Conservation (phyloP, 169 alveolate genomes). For the Neospora caninum region DNA sequence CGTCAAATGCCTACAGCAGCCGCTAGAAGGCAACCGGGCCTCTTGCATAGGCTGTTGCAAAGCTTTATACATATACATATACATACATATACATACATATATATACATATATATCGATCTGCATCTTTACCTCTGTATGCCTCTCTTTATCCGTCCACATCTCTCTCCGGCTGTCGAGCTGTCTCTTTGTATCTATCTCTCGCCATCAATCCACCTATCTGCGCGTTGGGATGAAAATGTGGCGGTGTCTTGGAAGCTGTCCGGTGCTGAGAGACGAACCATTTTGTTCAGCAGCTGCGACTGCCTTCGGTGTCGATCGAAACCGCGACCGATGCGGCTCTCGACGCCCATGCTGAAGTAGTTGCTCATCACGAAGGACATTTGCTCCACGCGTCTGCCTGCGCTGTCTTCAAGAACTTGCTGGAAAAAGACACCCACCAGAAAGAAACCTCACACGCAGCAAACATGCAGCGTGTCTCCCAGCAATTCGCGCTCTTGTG, state of each 20-base stretch:
- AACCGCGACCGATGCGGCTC: slow-evolving; percentile 90
- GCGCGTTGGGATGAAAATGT: no score
- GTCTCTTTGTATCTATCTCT: no score
- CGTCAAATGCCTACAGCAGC: no score
- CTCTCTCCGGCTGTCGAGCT: no score
- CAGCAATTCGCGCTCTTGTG: no score
- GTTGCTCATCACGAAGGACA: slow-evolving; percentile 78
- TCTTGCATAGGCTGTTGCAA: no score
- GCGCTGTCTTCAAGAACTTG: slow-evolving; percentile 58
- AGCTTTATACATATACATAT: neutral
- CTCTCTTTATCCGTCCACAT: no score
- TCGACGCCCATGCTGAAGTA: slow-evolving; percentile 91
- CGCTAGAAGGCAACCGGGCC: no score
- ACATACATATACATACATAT: no score
- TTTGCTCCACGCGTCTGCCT: slow-evolving; percentile 49
- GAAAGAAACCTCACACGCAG: no score
- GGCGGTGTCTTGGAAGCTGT: neutral
- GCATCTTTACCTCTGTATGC: neutral
- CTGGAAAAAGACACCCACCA: neutral
- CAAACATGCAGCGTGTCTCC: no score
- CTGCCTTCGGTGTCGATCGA: slow-evolving; percentile 82
- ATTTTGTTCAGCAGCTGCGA: slow-evolving; percentile 69
- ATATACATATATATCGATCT: neutral
- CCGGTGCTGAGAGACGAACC: slow-evolving; percentile 8
- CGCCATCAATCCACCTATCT: no score